Percentiles rank a stretch among this genome's conserved stretches.
These are phyloP conservation scores for Ceratobasidium theobromae DNA, from an alignment of 1,284 basidiomycete species.

Conservation along the genomic window DNA sequence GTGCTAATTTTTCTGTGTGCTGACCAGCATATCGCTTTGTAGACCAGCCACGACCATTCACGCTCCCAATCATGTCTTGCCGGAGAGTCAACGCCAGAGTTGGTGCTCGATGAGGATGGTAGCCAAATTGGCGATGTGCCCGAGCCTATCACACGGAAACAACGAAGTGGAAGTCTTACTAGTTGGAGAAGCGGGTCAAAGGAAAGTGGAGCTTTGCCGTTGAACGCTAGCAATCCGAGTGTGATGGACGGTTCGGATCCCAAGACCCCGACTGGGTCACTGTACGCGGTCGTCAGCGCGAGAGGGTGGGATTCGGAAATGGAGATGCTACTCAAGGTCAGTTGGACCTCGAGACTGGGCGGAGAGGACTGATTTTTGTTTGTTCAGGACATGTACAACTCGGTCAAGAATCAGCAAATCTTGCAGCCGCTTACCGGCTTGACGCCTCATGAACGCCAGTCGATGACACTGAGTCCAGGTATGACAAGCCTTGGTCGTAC, in stretches of 20 bases:
- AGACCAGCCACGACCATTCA: slow-evolving; percentile 28
- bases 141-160: slow-evolving; percentile 56
- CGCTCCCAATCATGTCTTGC: slow-evolving; percentile 54
- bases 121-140: slow-evolving; percentile 52
- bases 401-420: slow-evolving; percentile 89
- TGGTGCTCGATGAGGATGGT: slow-evolving; percentile 65
- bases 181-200: slow-evolving; percentile 77
- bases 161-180: slow-evolving; percentile 75
- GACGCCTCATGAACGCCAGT: slow-evolving; percentile 49
- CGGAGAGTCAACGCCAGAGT: slow-evolving; percentile 58
- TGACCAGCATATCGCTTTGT: background rate
- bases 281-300: slow-evolving; percentile 9
- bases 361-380: too few relatives aligned
- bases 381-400: slow-evolving; percentile 92
- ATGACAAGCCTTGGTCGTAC: slow-evolving; percentile 55
- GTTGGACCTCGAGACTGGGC: too few relatives aligned
- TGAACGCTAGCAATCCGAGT: slow-evolving; percentile 37
- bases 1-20: background rate
- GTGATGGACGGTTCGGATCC: slow-evolving; percentile 39
- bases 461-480: slow-evolving; percentile 55
- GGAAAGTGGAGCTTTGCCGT: slow-evolving; percentile 48
- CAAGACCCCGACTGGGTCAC: slow-evolving; percentile 27
- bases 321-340: slow-evolving; percentile 80
- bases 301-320: slow-evolving; percentile 78
- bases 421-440: slow-evolving; percentile 67